Evolutionary conservation across 441 rosid genomes (phyloP).

Genomic region (Capsella rubella): DNA sequence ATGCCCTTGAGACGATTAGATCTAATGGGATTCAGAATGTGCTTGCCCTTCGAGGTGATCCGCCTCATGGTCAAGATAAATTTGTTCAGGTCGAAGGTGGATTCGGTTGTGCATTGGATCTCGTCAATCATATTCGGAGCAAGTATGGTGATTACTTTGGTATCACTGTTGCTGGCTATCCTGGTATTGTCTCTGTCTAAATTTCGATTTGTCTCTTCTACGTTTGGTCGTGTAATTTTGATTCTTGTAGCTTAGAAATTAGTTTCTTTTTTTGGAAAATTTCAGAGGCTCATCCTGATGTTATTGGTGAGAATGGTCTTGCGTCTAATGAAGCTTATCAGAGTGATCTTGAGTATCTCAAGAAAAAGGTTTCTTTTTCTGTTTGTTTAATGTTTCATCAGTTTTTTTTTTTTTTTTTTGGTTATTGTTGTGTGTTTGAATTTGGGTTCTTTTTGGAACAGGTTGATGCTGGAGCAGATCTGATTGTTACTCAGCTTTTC

Average conservation of each 20-base stretch:
- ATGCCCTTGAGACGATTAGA: slow-evolving; percentile 80
- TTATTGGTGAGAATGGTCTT: slow-evolving; percentile 68
- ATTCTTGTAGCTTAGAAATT: not conserved
- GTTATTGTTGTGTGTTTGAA: not conserved
- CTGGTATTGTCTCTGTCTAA: slow-evolving; percentile 54
- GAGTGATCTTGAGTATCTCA: slow-evolving; percentile 86
- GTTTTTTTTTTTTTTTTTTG: no score
- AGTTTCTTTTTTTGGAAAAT: not conserved
- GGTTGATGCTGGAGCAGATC: slow-evolving; percentile 99
- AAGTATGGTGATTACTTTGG: slow-evolving; percentile 91
- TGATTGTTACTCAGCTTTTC: slow-evolving; percentile 86
- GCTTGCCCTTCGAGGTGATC: slow-evolving; percentile 96
- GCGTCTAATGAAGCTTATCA: slow-evolving; percentile 75
- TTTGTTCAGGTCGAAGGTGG: slow-evolving; percentile 96
- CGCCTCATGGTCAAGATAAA: slow-evolving; percentile 97
- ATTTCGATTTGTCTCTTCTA: not conserved
- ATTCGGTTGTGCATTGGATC: slow-evolving; percentile 91
- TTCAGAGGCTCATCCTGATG: slow-evolving; percentile 94
- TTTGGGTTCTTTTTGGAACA: slow-evolving; percentile 32
- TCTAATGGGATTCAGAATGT: slow-evolving; percentile 96
- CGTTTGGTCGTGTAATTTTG: not conserved
- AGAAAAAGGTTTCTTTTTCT: slow-evolving; percentile 61
- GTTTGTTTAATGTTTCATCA: not conserved
- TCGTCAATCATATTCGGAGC: slow-evolving; percentile 79
- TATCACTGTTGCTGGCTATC: slow-evolving; percentile 97